These are phyloP conservation scores for Penicillium manginii DNA, from an alignment of 495 filamentous ascomycete genomes.

Conservation along the genomic window DNA sequence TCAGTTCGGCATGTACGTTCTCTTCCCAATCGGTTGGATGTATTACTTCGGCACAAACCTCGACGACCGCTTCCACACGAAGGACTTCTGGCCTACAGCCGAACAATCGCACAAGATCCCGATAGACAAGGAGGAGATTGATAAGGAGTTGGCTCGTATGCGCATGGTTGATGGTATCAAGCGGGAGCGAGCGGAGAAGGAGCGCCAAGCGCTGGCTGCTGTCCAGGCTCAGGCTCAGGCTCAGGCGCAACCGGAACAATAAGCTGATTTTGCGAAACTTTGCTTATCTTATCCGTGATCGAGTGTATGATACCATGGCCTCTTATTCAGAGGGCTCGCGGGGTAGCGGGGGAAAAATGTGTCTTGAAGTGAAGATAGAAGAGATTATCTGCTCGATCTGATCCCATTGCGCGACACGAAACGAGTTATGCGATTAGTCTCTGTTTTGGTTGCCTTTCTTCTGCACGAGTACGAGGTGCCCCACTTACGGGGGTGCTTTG, in stretches of 20 bases:
- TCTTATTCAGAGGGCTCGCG: not conserved
- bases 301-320: not conserved
- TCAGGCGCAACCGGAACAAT: constrained; percentile 16
- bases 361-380: too few species aligned
- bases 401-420: too few species aligned
- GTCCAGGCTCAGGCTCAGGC: constrained; percentile 30
- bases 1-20: constrained; percentile 96
- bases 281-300: not conserved
- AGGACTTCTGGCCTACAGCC: constrained; percentile 90
- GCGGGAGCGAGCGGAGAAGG: constrained; percentile 55
- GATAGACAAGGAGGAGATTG: constrained; percentile 84
- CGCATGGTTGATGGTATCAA: constrained; percentile 48
- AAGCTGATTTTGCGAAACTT: not conserved
- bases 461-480: not conserved
- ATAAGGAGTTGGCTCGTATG: constrained; percentile 74
- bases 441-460: too few species aligned
- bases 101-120: constrained; percentile 89
- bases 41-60: constrained; percentile 99
- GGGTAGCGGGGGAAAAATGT: too few species aligned
- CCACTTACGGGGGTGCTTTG: not conserved
- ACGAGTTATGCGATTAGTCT: too few species aligned
- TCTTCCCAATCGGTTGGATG: constrained; percentile 99
- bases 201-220: constrained; percentile 54
- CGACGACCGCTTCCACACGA: constrained; percentile 83
- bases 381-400: too few species aligned